Conservation (phyloP, 2,329 filamentous ascomycete genomes). For the Knoxdaviesia proteae region DNA sequence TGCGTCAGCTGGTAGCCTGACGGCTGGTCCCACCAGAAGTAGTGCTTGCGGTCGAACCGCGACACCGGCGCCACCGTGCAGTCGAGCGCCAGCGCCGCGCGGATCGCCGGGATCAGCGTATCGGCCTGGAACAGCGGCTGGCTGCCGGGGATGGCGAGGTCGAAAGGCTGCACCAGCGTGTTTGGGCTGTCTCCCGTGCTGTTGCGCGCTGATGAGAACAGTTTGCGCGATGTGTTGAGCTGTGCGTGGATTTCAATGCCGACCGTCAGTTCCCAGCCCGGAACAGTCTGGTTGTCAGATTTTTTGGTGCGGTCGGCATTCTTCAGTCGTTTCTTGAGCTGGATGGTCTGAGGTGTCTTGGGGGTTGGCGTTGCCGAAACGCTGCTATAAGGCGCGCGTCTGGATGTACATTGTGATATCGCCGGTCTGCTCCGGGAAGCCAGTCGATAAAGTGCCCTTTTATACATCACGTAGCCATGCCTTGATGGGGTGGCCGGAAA, state of each 20-base stretch:
- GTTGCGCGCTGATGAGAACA: constrained; percentile 60
- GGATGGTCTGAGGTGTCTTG: no score
- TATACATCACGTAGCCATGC: no score
- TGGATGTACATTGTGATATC: no score
- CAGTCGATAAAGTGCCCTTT: no score
- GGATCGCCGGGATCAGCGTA: constrained; percentile 70
- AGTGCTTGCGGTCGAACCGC: constrained; percentile 89
- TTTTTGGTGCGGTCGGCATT: no score
- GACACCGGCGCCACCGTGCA: constrained; percentile 61
- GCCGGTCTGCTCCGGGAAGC: no score
- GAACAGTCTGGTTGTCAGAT: constrained; percentile 25
- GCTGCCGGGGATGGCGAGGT: constrained; percentile 71
- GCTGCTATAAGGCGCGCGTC: no score
- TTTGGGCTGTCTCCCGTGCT: no score
- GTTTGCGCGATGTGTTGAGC: constrained; percentile 69
- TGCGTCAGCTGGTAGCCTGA: constrained; percentile 95
- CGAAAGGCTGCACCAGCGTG: constrained; percentile 29
- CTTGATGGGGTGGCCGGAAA: no score
- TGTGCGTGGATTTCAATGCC: constrained; percentile 96
- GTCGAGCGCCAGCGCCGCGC: constrained; percentile 66
- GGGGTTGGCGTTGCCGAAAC: no score
- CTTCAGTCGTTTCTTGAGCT: no score
- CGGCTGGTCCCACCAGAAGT: constrained; percentile 97
- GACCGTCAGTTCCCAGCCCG: constrained; percentile 80
- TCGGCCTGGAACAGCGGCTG: constrained; percentile 72